Evolutionary conservation across 2,329 filamentous ascomycete species (phyloP).

Genomic region (Calonectria henricotiae): DNA sequence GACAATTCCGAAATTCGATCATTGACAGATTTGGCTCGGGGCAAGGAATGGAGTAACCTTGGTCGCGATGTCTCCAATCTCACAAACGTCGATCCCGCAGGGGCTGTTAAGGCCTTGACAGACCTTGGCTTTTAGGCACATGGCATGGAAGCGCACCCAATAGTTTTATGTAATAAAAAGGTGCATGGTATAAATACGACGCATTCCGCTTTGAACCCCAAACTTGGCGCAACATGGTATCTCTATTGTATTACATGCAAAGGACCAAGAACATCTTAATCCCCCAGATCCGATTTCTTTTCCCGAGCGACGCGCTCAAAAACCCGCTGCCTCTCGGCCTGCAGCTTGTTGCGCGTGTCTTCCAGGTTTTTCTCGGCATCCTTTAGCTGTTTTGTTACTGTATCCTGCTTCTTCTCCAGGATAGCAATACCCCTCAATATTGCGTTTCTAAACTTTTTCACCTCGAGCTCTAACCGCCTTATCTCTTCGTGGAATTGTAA

Average conservation of each 20-base stretch:
- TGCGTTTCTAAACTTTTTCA: neutral
- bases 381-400: neutral
- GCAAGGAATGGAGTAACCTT: neutral
- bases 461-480: neutral
- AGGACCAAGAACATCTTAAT: neutral
- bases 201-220: too few relatives aligned
- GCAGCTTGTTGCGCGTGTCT: neutral
- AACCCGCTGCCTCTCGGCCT: neutral
- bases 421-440: neutral
- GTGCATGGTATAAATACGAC: too few relatives aligned
- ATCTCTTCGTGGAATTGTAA: constrained; percentile 8
- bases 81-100: neutral
- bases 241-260: neutral
- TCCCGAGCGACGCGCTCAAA: neutral
- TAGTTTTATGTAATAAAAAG: neutral
- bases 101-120: neutral
- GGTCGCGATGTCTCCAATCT: neutral
- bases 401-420: neutral
- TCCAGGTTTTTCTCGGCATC: constrained; percentile 1
- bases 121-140: neutral
- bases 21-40: neutral
- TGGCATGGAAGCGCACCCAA: neutral
- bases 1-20: neutral
- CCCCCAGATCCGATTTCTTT: neutral
- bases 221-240: neutral